Evolutionary conservation across 2,329 filamentous ascomycete genomes (phyloP), one percentile per base, ranked within the genome.

Genomic region (Acrocalymma vagum): DNA sequence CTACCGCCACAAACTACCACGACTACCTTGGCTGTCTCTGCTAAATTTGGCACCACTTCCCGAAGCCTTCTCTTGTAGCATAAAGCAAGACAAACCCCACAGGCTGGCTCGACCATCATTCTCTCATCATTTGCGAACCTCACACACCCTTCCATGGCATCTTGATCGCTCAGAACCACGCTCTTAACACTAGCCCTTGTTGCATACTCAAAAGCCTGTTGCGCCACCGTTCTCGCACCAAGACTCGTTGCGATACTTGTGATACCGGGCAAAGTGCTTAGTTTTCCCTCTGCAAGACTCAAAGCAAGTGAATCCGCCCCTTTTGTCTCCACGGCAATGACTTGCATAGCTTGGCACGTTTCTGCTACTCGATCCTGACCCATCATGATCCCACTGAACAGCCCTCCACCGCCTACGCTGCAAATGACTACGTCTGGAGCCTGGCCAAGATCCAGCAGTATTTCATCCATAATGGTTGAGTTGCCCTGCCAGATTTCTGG

Each of bases 61-160:
- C 82, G 78, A 60, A 94, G 61, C 27, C 79, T 69, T 0, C 79
- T 82, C 20, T 79, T 79, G 58, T 89, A 90, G 38, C 77, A 82
- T 6, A 81, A 65, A 1, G 86, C 88, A 11, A 95, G 67, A 29
- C 83, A 85, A 3, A 92, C 90, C 1, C 91, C 90, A 66, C 92
- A 96, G 0, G 90, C 83, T 26, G 85, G 76, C 73, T 96, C 92
- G 3, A 95, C 88, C 32, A 95, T 73, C 31, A 91, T 72, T 22
- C 86, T 75, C 53, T 91, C 88, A 46, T 95, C 90, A 48, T 96
- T 86, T 9, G 88, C 85, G 55, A 96, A 85, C 18, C 81, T 75
- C 49, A 86, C 82, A 38, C 86, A 87, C 5, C 84, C 90, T 65
- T 84, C 80, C 17, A 87, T 89, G 0, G 92, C 90, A 58, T 93